Percentiles rank a stretch among this genome's conserved stretches.
These are phyloP conservation scores for Pichia sp. DNA, from an alignment of 1,139 yeast genomes.

Conservation along the genomic window DNA sequence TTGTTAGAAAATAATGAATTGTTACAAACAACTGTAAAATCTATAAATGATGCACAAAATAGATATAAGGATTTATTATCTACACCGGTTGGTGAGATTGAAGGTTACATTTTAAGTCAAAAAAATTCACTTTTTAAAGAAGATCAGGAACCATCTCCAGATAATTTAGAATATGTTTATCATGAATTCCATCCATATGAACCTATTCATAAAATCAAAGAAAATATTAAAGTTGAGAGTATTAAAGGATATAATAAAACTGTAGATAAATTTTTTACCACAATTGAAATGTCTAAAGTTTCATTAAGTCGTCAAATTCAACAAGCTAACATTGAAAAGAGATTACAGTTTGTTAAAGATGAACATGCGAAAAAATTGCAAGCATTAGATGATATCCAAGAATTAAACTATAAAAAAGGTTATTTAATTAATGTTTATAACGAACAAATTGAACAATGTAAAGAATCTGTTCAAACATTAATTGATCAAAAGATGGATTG, in stretches of 20 bases:
- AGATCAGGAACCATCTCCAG: conserved; percentile 26
- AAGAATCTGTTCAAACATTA: conserved; percentile 55
- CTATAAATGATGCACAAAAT: conserved; percentile 45
- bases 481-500: conserved; percentile 90
- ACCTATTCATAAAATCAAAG: conserved; percentile 45
- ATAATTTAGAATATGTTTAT: conserved; percentile 46
- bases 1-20: conserved; percentile 22
- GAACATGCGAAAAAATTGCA: conserved; percentile 72
- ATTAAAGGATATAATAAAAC: conserved; percentile 69
- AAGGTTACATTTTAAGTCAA: conserved; percentile 65
- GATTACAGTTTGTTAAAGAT: conserved; percentile 65
- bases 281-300: conserved; percentile 74
- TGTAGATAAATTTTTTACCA: conserved; percentile 76
- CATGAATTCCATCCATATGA: conserved; percentile 85
- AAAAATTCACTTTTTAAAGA: conserved; percentile 46
- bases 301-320: conserved; percentile 69
- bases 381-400: conserved; percentile 59
- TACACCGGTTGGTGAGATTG: conserved; percentile 30
- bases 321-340: conserved; percentile 64
- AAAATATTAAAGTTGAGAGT: conserved; percentile 23
- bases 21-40: conserved; percentile 32
- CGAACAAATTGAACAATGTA: conserved; percentile 66
- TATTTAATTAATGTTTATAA: conserved; percentile 66
- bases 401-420: conserved; percentile 61
- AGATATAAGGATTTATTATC: conserved; percentile 31